These are phyloP conservation scores for Oemleria cerasiformis DNA, from an alignment of 306 rosid species.

Conservation along the genomic window DNA sequence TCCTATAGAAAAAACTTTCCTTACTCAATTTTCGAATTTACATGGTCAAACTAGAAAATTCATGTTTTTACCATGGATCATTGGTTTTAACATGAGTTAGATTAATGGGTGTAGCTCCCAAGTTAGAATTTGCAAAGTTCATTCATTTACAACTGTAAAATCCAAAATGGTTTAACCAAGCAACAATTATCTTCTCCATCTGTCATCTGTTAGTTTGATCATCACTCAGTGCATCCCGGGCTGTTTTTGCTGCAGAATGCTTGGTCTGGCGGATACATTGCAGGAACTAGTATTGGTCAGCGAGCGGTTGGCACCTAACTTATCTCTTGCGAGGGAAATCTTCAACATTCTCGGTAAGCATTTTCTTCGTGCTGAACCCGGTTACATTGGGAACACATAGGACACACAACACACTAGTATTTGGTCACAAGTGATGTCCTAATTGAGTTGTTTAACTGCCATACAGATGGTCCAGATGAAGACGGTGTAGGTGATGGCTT, in stretches of 20 bases:
- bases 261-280: slow-evolving; percentile 86
- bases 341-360: background rate
- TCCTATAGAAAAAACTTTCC: background rate
- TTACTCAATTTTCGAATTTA: slow-evolving; percentile 1
- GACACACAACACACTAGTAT: background rate
- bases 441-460: background rate
- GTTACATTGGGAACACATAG: background rate
- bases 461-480: background rate
- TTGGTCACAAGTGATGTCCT: background rate
- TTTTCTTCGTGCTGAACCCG: background rate
- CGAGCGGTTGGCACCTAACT: slow-evolving; percentile 30
- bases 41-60: background rate
- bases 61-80: background rate
- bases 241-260: slow-evolving; percentile 56
- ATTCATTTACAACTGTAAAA: too few relatives aligned
- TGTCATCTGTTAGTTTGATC: background rate
- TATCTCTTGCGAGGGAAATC: background rate
- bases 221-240: background rate
- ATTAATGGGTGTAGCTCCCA: background rate
- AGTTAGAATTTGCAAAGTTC: background rate
- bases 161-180: background rate
- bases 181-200: background rate
- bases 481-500: background rate
- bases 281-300: slow-evolving; percentile 73
- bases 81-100: too few relatives aligned